Percentiles rank a stretch among this genome's conserved stretches.
These are phyloP conservation scores for Cordyceps militaris DNA, from an alignment of 2,329 filamentous ascomycete genomes.

Conservation along the genomic window DNA sequence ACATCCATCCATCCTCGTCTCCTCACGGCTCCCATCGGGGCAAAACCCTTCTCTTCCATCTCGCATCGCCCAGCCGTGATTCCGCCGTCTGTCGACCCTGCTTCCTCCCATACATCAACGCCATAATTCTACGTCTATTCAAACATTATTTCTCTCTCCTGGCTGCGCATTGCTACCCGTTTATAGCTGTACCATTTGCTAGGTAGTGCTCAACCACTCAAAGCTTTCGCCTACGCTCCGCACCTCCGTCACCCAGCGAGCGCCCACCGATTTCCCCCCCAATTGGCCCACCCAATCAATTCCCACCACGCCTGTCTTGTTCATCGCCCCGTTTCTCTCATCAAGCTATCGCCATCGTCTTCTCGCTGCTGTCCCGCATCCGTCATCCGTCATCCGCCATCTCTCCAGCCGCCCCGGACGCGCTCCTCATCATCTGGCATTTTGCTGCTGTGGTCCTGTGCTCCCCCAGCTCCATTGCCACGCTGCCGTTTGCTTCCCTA, in stretches of 20 bases:
- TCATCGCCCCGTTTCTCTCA: constrained; percentile 2
- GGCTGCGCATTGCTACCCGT: neutral
- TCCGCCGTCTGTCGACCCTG: neutral
- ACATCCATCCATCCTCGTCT: neutral
- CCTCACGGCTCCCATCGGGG: neutral
- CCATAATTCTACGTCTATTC: neutral
- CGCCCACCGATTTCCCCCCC: constrained; percentile 10
- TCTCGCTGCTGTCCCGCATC: neutral
- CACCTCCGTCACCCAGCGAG: neutral
- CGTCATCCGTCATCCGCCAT: neutral
- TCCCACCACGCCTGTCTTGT: neutral
- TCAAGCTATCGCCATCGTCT: neutral
- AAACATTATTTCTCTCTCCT: neutral
- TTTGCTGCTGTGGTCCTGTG: neutral
- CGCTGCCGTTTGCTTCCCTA: constrained; percentile 1
- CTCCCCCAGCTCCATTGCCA: constrained; percentile 8
- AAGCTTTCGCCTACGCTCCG: constrained; percentile 2
- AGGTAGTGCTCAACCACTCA: neutral
- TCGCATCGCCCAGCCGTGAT: neutral
- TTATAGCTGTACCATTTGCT: neutral
- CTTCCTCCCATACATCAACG: neutral
- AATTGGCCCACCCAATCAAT: constrained; percentile 10
- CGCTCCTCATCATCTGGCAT: neutral
- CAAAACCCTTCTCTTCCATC: neutral
- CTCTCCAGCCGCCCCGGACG: neutral